These are phyloP conservation scores for Claviceps humidiphila DNA, from an alignment of 2,329 filamentous ascomycete genomes.

Conservation along the genomic window DNA sequence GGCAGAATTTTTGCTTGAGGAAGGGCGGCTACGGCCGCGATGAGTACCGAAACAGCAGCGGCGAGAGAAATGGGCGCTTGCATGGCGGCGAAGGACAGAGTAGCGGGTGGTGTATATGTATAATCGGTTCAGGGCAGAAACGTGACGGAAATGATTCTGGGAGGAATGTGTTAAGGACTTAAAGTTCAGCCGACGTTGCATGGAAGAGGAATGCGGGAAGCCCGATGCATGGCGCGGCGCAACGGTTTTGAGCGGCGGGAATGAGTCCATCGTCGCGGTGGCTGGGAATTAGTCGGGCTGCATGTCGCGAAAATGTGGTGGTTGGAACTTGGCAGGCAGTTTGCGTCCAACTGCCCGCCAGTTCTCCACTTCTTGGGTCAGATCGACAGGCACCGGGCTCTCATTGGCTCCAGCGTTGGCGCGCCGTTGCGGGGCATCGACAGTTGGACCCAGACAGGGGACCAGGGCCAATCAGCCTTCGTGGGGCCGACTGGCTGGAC, in stretches of 20 bases:
- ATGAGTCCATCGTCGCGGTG: constrained; percentile 1
- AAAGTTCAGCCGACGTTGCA: too few species aligned
- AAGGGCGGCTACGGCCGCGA: constrained; percentile 15
- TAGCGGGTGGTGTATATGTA: too few species aligned
- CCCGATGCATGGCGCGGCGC: neutral
- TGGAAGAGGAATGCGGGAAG: neutral
- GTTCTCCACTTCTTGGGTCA: neutral
- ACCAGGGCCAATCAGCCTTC: neutral
- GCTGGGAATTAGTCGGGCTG: constrained; percentile 1
- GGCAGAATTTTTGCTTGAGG: constrained; percentile 14
- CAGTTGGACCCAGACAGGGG: neutral
- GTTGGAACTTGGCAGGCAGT: constrained; percentile 3
- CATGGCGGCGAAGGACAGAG: constrained; percentile 14
- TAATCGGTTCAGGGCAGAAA: neutral
- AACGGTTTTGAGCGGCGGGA: neutral
- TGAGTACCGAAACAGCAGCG: constrained; percentile 17
- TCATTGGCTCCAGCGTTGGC: neutral
- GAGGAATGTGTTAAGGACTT: neutral
- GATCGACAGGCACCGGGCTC: neutral
- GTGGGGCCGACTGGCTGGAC: neutral
- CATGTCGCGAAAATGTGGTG: constrained; percentile 1
- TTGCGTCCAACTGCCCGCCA: neutral
- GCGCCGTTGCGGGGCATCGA: neutral
- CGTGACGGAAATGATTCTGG: too few species aligned
- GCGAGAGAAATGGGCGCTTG: constrained; percentile 16